Base-by-base conservation (phyloP, 2,329 filamentous ascomycete species). In the Neofusicoccum umdonicola region DNA sequence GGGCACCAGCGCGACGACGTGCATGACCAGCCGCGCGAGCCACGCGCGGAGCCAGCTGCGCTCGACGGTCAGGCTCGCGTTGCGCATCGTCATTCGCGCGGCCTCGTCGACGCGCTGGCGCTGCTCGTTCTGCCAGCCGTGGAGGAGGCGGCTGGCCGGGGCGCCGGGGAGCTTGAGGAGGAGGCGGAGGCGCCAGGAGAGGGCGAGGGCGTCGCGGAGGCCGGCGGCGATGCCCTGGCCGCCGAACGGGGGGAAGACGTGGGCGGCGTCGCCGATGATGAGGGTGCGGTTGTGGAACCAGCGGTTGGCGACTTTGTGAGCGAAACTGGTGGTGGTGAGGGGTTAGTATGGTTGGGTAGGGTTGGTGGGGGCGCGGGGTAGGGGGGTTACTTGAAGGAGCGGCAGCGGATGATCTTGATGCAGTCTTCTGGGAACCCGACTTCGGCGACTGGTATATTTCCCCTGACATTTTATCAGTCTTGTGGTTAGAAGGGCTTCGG, bases 181-280 rank as follows among this genome's bases (percentile, higher is more conserved):
- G 27, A 31, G 4, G 27, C 6, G 4, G 27, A 61, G 57, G 17
- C 57, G 57, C 57, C 57, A 61, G 41, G 65, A 42, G 56, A 65
- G 64, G 15, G 54, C 27, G 39, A 37, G 9, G 5, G 67, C 67
- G 39, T 68, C 67, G 1, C 66, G 57, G 17, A 68, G 35, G 4
- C 67, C 66, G n/a, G 8, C 35, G 31, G 58, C 63, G 4, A 68
- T 68, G 11, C 67, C 67, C 39, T 67, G 66, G 13, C 37, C 67
- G 1, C 60, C 67, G 48, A 67, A 67, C 3, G 67, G 67, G 1
- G 66, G 67, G 35, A 68, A 67, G 6, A 67, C 66, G 17, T 68
- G 67, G 7, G 67, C 67, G 4, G 67, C 65, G 11, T 68, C 66
- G 11, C 66, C 67, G 9, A 60, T 52, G 8, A 66, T 17, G 41